Evolutionary conservation across 352 stramenopile species (phyloP), one percentile per base, ranked within the genome.

Genomic region (Thalassiosira hispida): DNA sequence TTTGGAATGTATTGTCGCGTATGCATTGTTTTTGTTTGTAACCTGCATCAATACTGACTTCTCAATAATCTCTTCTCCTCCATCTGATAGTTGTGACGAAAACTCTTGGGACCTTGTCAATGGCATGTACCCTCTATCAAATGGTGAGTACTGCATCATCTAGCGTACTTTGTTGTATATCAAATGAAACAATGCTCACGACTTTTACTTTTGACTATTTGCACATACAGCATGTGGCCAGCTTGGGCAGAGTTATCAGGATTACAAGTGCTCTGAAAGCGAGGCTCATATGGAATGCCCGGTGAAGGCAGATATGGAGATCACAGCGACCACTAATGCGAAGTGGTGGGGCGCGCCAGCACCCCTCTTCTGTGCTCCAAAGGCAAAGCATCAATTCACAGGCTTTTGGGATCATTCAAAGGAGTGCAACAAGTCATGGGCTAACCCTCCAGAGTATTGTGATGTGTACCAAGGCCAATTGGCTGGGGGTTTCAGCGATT

Each of bases 191-290:
- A n/a, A n/a, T n/a, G n/a, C n/a, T n/a, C n/a, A n/a, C n/a, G n/a
- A n/a, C n/a, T n/a, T n/a, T n/a, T n/a, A n/a, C n/a, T n/a, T n/a
- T n/a, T n/a, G n/a, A n/a, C n/a, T n/a, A n/a, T n/a, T n/a, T n/a
- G n/a, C n/a, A n/a, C n/a, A n/a, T n/a, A 89, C 87, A 65, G 55
- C 83, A 27, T 89, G 83, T 33, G 83, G 83, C 1, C 83, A 89
- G 71, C 62, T 84, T 3, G 73, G 74, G 4, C 69, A 85, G 46
- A 74, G 38, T 16, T 89, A 89, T 57, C 79, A 90, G 64, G 79
- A 87, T 55, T 87, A 90, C 52, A 66, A 77, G 16, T 90, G 83
- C 53, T 60, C 64, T 20, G 79, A 64, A 7, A 63, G 66, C 20
- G 84, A 90, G 33, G 38, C 60, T 25, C 72, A 86, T 27, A 89